These are phyloP conservation scores for Cucumis hystrix DNA, from an alignment of 306 rosid genomes.

Conservation along the genomic window DNA sequence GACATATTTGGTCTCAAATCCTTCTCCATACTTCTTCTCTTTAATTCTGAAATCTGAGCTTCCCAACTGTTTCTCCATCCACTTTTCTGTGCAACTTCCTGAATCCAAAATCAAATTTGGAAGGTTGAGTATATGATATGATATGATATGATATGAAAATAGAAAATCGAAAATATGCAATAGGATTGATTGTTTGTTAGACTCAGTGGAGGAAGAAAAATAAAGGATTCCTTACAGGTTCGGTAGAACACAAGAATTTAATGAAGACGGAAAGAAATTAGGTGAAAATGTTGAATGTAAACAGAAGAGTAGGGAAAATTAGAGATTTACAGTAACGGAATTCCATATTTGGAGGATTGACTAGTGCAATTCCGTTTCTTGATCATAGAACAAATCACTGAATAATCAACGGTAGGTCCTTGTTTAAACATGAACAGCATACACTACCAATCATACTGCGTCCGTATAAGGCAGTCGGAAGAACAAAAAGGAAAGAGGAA, in stretches of 20 bases:
- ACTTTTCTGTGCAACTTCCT: slow-evolving; percentile 36
- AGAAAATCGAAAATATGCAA: not conserved
- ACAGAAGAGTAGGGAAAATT: not conserved
- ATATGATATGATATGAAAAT: not conserved
- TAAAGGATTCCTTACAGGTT: not conserved
- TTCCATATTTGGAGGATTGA: not conserved
- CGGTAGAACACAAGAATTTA: not conserved
- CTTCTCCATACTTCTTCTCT: slow-evolving; percentile 39
- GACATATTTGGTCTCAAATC: slow-evolving; percentile 32
- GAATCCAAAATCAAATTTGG: slow-evolving; percentile 7
- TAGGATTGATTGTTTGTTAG: not conserved
- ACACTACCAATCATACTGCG: not conserved
- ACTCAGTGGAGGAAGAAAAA: not conserved
- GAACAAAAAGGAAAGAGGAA: not conserved
- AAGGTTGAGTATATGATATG: not conserved
- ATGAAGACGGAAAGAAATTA: not conserved
- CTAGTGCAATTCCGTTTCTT: not conserved
- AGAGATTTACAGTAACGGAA: not conserved
- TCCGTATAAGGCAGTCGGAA: not conserved
- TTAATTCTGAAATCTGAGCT: slow-evolving; percentile 47
- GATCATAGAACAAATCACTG: not conserved
- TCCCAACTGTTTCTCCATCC: slow-evolving; percentile 58
- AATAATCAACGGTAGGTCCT: not conserved
- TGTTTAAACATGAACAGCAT: not conserved
- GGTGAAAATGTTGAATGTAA: not conserved